Conservation (phyloP, 345 rosid genomes). For the Lumnitzera racemosa region DNA sequence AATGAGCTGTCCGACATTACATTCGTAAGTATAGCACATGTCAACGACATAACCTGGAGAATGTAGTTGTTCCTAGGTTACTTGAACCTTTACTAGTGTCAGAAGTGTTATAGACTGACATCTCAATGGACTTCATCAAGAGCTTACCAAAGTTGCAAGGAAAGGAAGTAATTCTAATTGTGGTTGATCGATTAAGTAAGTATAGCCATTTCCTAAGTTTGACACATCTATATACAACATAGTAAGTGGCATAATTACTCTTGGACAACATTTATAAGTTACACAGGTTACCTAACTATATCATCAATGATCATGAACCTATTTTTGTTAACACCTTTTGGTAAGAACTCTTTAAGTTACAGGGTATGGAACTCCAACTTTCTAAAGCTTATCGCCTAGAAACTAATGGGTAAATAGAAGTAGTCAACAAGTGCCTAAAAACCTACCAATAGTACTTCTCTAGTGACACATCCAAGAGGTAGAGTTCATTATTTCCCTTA, state of each 20-base stretch:
- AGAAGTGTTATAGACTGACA: too few relatives aligned
- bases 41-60: too few relatives aligned
- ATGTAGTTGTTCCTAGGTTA: too few relatives aligned
- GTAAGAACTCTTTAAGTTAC: not conserved
- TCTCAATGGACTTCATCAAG: not conserved
- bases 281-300: too few relatives aligned
- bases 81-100: too few relatives aligned
- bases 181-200: not conserved
- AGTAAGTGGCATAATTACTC: too few relatives aligned
- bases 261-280: too few relatives aligned
- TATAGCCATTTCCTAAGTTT: too few relatives aligned
- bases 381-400: not conserved
- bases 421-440: constrained; percentile 2
- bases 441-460: not conserved
- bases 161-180: not conserved
- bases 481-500: not conserved
- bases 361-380: not conserved
- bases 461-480: not conserved
- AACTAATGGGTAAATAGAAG: constrained; percentile 1
- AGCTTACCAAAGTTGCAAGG: not conserved
- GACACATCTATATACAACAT: too few relatives aligned
- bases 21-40: too few relatives aligned
- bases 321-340: not conserved
- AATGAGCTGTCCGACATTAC: too few relatives aligned
- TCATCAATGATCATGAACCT: too few relatives aligned